These are phyloP conservation scores for Phytopythium litorale DNA, from an alignment of 352 stramenopile genomes.

Conservation along the genomic window DNA sequence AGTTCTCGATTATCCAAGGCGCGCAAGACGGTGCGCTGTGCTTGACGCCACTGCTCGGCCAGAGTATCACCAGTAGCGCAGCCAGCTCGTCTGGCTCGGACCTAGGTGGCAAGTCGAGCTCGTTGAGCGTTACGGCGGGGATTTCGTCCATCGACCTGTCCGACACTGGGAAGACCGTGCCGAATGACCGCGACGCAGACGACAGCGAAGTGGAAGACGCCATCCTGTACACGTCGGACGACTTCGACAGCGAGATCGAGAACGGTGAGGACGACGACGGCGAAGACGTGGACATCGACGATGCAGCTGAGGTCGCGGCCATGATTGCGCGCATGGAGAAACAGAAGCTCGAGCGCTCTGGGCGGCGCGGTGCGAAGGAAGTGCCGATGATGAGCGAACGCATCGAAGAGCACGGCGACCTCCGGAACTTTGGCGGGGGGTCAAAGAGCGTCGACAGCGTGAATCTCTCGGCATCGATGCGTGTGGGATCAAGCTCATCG, in stretches of 20 bases:
- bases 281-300: conserved; percentile 4
- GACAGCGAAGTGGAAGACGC: not conserved
- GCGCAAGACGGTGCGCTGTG: not conserved
- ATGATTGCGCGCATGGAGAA: conserved; percentile 5
- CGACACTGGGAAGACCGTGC: not conserved
- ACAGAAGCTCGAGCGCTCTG: conserved; percentile 1
- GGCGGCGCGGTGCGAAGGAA: not conserved
- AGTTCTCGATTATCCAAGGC: conserved; percentile 21
- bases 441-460: not conserved
- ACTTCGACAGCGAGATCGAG: conserved; percentile 6
- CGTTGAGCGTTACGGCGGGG: not conserved
- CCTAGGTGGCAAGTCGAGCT: not conserved
- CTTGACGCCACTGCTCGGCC: conserved; percentile 1
- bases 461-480: not conserved
- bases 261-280: not conserved
- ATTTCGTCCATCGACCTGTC: conserved; percentile 3
- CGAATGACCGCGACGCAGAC: not conserved
- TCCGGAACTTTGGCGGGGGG: not conserved
- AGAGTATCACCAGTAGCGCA: conserved; percentile 1
- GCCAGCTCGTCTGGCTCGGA: not conserved
- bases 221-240: conserved; percentile 3
- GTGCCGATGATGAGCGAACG: not conserved
- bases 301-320: not conserved
- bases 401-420: not conserved
- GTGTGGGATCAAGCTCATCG: not conserved